Percentiles rank a stretch among this genome's conserved stretches.
These are phyloP conservation scores for Rhizopogon roseolus DNA, from an alignment of 768 basidiomycete species.

Conservation along the genomic window DNA sequence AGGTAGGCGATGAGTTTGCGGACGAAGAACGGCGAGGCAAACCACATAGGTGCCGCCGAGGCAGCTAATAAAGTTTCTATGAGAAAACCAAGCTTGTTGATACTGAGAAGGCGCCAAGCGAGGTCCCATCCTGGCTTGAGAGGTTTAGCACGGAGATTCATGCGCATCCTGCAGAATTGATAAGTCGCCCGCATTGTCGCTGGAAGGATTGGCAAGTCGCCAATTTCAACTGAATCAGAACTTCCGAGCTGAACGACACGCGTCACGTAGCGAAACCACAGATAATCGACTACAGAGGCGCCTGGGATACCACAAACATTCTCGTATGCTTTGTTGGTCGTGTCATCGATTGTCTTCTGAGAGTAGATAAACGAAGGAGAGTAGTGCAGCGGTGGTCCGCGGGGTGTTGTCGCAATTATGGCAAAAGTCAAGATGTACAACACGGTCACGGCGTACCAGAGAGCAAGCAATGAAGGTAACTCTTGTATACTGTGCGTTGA, in stretches of 20 bases:
- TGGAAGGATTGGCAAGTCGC: conserved; percentile 81
- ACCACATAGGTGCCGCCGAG: conserved; percentile 58
- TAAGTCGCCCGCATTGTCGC: conserved; percentile 62
- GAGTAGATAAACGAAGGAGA: conserved; percentile 73
- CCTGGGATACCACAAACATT: conserved; percentile 68
- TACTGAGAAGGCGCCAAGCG: conserved; percentile 52
- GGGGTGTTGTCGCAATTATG: conserved; percentile 49
- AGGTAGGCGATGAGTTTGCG: conserved; percentile 57
- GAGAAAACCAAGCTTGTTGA: conserved; percentile 43
- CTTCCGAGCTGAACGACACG: conserved; percentile 81
- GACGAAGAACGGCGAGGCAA: conserved; percentile 59
- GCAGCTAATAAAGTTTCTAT: conserved; percentile 48
- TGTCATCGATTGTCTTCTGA: conserved; percentile 54
- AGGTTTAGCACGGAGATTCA: conserved; percentile 36
- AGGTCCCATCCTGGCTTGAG: conserved; percentile 59
- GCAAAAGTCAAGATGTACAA: conserved; percentile 44
- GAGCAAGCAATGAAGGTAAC: conserved; percentile 17
- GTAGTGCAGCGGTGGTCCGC: conserved; percentile 73
- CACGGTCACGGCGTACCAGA: conserved; percentile 52
- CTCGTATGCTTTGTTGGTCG: conserved; percentile 58
- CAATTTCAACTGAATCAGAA: conserved; percentile 73
- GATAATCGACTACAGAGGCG: conserved; percentile 35
- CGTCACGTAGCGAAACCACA: conserved; percentile 88
- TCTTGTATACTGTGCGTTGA: conserved; percentile 21
- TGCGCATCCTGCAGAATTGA: conserved; percentile 64